Base-by-base conservation (phyloP, 169 alveolate species). In the Toxoplasma gondii region DNA sequence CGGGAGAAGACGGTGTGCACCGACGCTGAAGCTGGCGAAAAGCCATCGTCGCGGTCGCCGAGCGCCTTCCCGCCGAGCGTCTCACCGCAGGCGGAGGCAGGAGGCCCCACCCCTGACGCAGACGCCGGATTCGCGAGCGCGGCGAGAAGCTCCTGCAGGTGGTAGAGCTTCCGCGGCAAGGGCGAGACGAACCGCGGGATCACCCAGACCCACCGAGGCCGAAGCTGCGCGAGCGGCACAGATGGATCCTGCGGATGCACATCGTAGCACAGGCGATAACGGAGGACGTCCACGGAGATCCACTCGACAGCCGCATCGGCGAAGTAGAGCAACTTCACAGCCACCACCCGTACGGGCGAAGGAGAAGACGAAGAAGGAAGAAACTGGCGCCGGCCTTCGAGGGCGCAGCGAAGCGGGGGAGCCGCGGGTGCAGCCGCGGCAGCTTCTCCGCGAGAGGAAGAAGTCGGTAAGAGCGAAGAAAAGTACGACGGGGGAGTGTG, bases 161-260 rank as follows among this genome's bases (percentile, higher is more conserved):
- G 94, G 49, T 49, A 83, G 41, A 70, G 94, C 36, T 80, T 2
- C 39, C 34, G 67, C 27, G 94, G 94, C 34, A 91, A 90, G 53
- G 94, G 94, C 53, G 84, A 70, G 49, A 91, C 94, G 38, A 29
- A 82, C 41, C 94, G 88, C 49, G 94, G 94, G 16, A 91, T 39
- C 49, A 67, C 94, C 94, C 94, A 91, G 19, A 91, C 94, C 94
- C 94, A 91, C 80, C 78, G 94, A 64, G 70, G 80, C 83, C 84
- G 90, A 41, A 91, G 88, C 88, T 38, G 49, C 43, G 70, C 90
- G 58, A 91, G 41, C 16, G 69, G 69, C n/a, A 82, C 90, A 1
- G 90, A 38, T 38, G 94, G 44, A 41, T 91, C 94, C n/a, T 91
- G 94, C 74, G 94, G 94, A 39, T 91, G 94, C 16, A 91, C 39